Conservation (phyloP, 2,329 filamentous ascomycete genomes). For the Colletotrichum sp. region DNA sequence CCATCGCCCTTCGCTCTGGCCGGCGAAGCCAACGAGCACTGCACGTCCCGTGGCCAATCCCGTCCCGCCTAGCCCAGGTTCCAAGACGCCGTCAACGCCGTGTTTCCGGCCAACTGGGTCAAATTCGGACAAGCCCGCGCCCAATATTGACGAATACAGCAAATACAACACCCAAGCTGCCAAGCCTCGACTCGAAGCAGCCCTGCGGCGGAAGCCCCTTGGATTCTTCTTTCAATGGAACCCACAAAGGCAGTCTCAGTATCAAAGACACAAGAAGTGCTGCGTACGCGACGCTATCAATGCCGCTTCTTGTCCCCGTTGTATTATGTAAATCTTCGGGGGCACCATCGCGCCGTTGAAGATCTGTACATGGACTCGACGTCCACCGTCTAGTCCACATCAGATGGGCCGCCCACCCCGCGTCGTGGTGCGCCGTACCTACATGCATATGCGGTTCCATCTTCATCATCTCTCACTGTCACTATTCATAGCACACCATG, state of each 20-base stretch:
- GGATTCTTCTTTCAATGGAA: background rate
- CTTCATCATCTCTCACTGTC: background rate
- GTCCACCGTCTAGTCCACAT: background rate
- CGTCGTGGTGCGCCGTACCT: background rate
- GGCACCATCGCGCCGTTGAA: background rate
- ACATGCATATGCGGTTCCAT: conserved; percentile 4
- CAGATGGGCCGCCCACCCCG: background rate
- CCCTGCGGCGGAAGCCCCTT: background rate
- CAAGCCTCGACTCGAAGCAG: background rate
- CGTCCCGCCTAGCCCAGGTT: background rate
- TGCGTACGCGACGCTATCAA: background rate
- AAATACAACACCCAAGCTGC: background rate
- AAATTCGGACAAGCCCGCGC: background rate
- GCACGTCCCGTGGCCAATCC: background rate
- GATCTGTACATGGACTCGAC: background rate
- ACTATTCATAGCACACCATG: background rate
- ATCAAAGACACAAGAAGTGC: background rate
- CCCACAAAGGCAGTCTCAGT: background rate
- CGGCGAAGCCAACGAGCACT: background rate
- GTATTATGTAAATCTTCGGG: background rate
- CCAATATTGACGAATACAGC: background rate
- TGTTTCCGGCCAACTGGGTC: conserved; percentile 5
- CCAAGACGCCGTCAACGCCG: conserved; percentile 13
- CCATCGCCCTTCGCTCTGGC: background rate
- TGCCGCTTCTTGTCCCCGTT: background rate